phyloP scores from a whole-genome alignment of 2,329 filamentous ascomycete species.

The Purpureocillium takamizusanense region DNA sequence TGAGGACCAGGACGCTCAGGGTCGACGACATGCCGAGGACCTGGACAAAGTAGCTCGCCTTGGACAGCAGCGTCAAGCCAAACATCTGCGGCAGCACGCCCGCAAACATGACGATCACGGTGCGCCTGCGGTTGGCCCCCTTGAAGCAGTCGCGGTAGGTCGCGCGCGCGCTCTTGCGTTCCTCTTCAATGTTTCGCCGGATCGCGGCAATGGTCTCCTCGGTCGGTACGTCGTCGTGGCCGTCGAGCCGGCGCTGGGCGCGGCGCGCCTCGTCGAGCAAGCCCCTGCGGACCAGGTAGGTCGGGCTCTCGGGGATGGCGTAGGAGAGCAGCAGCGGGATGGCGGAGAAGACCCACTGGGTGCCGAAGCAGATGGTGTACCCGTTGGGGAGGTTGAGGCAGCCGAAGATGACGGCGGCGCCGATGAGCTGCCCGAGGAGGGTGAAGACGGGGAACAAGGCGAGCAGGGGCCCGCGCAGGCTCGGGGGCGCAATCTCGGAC shows the following conservation, averaged over 20 bases:
- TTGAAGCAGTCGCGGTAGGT: conserved; percentile 36
- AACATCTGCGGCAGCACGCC: conserved; percentile 33
- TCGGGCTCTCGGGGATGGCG: conserved; percentile 40
- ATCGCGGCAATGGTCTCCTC: conserved; percentile 33
- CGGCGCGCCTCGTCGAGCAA: conserved; percentile 28
- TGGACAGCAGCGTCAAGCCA: conserved; percentile 33
- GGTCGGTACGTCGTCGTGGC: conserved; percentile 21
- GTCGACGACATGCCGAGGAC: conserved; percentile 22
- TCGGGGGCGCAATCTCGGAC: conserved; percentile 38
- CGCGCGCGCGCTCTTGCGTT: conserved; percentile 16
- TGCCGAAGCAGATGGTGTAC: conserved; percentile 31
- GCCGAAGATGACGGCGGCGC: conserved; percentile 31
- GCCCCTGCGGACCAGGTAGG: conserved; percentile 35
- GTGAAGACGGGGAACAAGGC: conserved; percentile 40
- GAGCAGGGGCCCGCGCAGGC: conserved; percentile 35
- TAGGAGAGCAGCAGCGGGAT: conserved; percentile 31
- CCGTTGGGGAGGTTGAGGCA: conserved; percentile 18
- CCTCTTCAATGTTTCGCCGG: conserved; percentile 36
- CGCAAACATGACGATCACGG: conserved; percentile 31
- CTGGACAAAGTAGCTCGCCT: conserved; percentile 30
- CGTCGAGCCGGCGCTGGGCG: conserved; percentile 40
- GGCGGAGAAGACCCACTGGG: conserved; percentile 34
- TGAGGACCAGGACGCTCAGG: conserved; percentile 30
- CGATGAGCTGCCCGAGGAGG: conserved; percentile 37
- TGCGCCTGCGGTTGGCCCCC: conserved; percentile 30